Evolutionary conservation across 2,329 filamentous ascomycete genomes (phyloP).

Genomic region (Grosmannia penicillata): DNA sequence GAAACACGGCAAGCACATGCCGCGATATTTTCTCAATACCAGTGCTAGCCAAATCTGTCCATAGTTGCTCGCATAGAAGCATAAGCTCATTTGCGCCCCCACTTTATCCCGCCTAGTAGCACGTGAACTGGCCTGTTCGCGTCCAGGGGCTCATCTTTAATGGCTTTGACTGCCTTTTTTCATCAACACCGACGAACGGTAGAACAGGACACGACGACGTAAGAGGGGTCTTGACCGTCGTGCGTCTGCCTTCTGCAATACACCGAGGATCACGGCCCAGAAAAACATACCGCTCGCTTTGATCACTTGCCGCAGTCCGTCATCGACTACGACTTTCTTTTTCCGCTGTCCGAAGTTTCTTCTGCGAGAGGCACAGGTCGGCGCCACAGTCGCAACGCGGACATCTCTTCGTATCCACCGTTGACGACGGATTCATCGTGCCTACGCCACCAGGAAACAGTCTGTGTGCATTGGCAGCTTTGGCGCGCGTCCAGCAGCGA

Average conservation of each 20-base stretch:
- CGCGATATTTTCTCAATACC: too few relatives aligned
- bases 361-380: conserved; percentile 5
- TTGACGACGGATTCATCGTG: conserved; percentile 12
- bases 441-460: too few relatives aligned
- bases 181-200: background rate
- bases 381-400: conserved; percentile 1
- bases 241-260: background rate
- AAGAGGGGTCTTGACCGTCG: background rate
- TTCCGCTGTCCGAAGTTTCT: background rate
- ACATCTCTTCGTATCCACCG: background rate
- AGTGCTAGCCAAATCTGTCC: too few relatives aligned
- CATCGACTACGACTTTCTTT: background rate
- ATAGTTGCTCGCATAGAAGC: too few relatives aligned
- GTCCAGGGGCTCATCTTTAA: background rate
- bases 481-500: too few relatives aligned
- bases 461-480: too few relatives aligned
- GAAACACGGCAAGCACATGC: too few relatives aligned
- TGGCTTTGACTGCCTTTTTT: conserved; percentile 5
- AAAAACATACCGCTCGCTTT: background rate
- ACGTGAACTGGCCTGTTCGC: conserved; percentile 2
- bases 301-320: background rate
- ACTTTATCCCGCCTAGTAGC: conserved; percentile 2
- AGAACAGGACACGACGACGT: background rate
- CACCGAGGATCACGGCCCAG: background rate
- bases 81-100: too few relatives aligned